A percentile compares a stretch with the other conserved stretches of the same genome.
Evolutionary conservation across 148 eudicot genomes (phyloP).

Genomic region (Diospyros lotus): DNA sequence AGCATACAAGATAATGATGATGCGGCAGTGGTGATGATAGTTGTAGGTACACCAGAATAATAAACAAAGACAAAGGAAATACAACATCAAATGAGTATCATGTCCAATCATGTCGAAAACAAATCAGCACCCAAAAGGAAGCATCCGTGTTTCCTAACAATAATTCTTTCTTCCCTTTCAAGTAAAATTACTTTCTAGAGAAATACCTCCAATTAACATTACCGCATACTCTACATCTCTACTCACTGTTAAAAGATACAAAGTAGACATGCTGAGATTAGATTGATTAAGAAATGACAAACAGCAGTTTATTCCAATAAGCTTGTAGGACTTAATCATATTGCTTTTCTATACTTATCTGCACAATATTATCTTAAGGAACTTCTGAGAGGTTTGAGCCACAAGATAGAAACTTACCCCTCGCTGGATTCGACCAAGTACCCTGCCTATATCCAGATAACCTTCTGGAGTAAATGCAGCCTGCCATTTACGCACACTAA

Average conservation of each 20-base stretch:
- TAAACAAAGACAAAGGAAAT: neutral
- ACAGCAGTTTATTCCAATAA: neutral
- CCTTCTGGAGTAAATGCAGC: slow-evolving; percentile 87
- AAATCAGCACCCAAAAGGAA: too few species aligned
- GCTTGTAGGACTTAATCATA: neutral
- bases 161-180: neutral
- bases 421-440: slow-evolving; percentile 74
- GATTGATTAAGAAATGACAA: neutral
- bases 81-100: neutral
- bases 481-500: slow-evolving; percentile 87
- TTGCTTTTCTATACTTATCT: neutral
- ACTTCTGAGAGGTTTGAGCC: neutral
- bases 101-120: too few species aligned
- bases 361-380: neutral
- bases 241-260: neutral
- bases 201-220: too few species aligned
- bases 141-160: too few species aligned
- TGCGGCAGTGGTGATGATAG: neutral
- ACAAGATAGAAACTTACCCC: slow-evolving; percentile 62
- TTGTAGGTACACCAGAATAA: neutral
- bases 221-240: too few species aligned
- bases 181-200: neutral
- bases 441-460: slow-evolving; percentile 82
- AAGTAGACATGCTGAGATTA: neutral
- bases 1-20: neutral